Conservation (phyloP, 1,284 basidiomycete genomes). For the Erythrobasidium hasegawianum region DNA sequence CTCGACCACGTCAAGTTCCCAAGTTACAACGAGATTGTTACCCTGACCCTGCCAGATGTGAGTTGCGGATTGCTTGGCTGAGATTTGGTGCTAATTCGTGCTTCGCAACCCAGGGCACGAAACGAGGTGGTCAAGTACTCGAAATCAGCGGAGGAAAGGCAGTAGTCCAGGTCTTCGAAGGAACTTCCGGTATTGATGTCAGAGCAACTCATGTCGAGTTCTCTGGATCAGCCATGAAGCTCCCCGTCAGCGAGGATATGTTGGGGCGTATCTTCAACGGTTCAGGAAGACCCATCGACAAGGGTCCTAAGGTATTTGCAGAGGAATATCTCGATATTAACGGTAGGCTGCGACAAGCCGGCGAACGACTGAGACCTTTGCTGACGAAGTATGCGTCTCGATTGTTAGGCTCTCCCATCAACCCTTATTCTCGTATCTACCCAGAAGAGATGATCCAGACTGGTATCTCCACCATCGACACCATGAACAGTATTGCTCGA, state of each 20-base stretch:
- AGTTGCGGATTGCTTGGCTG: too few relatives aligned
- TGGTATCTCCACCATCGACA: constrained; percentile 97
- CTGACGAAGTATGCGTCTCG: too few relatives aligned
- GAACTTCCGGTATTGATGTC: constrained; percentile 95
- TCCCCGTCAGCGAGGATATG: constrained; percentile 99
- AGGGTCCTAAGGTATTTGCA: constrained; percentile 97
- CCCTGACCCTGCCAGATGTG: constrained; percentile 91
- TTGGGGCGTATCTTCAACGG: constrained; percentile 99
- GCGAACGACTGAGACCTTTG: too few relatives aligned
- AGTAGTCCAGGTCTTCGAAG: constrained; percentile 98
- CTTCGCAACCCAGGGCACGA: constrained; percentile 60
- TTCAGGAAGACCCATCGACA: constrained; percentile 94
- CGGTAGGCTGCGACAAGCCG: constrained; percentile 57
- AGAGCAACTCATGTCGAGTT: constrained; percentile 97
- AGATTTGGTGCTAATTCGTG: too few relatives aligned
- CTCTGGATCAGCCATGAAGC: constrained; percentile 96
- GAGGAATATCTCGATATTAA: constrained; percentile 99
- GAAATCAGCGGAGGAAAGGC: constrained; percentile 99
- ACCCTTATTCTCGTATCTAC: constrained; percentile 98
- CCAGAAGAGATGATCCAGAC: constrained; percentile 99
- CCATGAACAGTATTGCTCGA: constrained; percentile 97
- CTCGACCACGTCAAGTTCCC: constrained; percentile 99
- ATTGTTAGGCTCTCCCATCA: constrained; percentile 99
- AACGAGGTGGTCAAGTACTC: constrained; percentile 93
- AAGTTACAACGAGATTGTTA: constrained; percentile 98